A percentile compares a stretch with the other conserved stretches of the same genome.
Evolutionary conservation across 306 rosid genomes (phyloP).

Genomic region (Prunus persica): DNA sequence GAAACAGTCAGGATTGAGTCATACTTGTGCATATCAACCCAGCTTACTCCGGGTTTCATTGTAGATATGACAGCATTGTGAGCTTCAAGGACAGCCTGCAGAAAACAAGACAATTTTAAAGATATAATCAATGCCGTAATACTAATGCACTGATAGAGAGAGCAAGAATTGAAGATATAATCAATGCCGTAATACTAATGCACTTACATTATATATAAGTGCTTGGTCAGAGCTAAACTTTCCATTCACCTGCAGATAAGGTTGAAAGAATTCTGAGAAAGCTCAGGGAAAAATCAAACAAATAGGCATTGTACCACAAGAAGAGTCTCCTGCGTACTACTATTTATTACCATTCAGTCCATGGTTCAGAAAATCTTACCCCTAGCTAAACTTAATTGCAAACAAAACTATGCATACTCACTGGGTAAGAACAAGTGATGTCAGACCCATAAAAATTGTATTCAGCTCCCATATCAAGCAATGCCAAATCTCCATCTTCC

Average conservation of each 20-base stretch:
- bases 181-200: neutral
- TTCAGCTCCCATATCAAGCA: constrained; percentile 99
- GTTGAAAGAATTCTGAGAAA: constrained; percentile 9
- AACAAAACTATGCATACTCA: constrained; percentile 40
- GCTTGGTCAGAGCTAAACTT: constrained; percentile 79
- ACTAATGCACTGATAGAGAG: constrained; percentile 25
- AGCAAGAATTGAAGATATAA: neutral
- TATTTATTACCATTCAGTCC: neutral
- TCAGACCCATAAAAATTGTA: constrained; percentile 91
- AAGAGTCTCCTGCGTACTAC: neutral
- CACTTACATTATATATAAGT: constrained; percentile 69
- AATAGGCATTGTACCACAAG: neutral
- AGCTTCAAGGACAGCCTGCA: constrained; percentile 90
- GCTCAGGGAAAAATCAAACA: neutral
- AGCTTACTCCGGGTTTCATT: constrained; percentile 76
- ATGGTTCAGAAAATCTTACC: neutral
- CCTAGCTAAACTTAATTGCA: constrained; percentile 15
- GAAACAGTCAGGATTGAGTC: constrained; percentile 8
- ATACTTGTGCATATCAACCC: constrained; percentile 90
- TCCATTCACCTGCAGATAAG: constrained; percentile 72
- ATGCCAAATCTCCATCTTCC: constrained; percentile 87
- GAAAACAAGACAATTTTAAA: constrained; percentile 20
- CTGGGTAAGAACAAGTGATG: constrained; percentile 92
- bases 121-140: neutral
- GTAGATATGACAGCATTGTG: constrained; percentile 73